Percentiles rank a stretch among this genome's conserved stretches.
These are phyloP conservation scores for Chernovozyma aurita DNA, from an alignment of 1,139 yeast species.

Conservation along the genomic window DNA sequence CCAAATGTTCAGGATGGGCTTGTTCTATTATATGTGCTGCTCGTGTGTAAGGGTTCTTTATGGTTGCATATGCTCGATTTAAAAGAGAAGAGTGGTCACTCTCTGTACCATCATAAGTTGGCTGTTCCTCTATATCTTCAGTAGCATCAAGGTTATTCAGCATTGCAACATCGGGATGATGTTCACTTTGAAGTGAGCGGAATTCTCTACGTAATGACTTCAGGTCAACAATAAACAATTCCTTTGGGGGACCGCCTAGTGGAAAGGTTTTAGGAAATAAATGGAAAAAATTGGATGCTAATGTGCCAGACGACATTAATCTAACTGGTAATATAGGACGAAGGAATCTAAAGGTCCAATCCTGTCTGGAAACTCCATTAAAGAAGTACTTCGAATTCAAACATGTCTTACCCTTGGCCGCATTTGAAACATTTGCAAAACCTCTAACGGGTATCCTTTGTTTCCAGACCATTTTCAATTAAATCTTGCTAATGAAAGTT, in stretches of 20 bases:
- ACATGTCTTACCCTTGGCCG: too few relatives aligned
- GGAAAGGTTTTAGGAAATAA: slow-evolving; percentile 78
- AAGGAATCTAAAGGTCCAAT: too few relatives aligned
- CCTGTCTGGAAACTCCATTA: too few relatives aligned
- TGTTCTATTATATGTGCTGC: slow-evolving; percentile 35
- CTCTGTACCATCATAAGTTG: too few relatives aligned
- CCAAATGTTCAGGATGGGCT: slow-evolving; percentile 35
- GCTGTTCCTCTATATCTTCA: slow-evolving; percentile 3
- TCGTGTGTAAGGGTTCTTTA: slow-evolving; percentile 67
- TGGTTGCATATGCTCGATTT: slow-evolving; percentile 71
- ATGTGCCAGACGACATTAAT: neutral
- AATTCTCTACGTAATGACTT: slow-evolving; percentile 66
- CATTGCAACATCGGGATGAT: slow-evolving; percentile 72
- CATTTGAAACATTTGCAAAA: too few relatives aligned
- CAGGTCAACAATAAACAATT: slow-evolving; percentile 54
- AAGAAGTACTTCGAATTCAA: too few relatives aligned
- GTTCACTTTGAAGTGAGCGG: slow-evolving; percentile 61
- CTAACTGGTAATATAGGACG: too few relatives aligned
- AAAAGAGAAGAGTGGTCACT: slow-evolving; percentile 46
- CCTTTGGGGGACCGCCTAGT: slow-evolving; percentile 60
- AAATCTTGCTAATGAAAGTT: too few relatives aligned
- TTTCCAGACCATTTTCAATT: too few relatives aligned
- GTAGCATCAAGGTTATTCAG: slow-evolving; percentile 21
- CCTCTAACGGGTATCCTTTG: too few relatives aligned
- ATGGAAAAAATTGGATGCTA: slow-evolving; percentile 27